Evolutionary conservation across 2,329 filamentous ascomycete genomes (phyloP).

Genomic region (Purpureocillium takamizusanense): DNA sequence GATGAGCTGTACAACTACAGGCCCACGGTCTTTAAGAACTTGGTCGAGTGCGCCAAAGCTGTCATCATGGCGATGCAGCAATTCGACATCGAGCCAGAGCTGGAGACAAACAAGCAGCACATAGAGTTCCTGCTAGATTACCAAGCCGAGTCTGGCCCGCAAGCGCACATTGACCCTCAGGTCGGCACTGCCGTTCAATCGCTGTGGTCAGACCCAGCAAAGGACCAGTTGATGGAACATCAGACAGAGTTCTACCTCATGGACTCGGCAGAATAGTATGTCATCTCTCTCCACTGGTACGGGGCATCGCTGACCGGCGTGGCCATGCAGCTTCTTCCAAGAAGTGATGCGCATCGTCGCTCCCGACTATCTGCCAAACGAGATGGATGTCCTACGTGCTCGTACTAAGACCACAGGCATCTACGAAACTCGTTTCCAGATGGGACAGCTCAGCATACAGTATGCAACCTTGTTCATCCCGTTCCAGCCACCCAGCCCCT

Average conservation of each 20-base stretch:
- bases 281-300: conserved; percentile 3
- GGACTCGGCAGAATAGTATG: conserved; percentile 98
- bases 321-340: conserved; percentile 75
- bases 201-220: conserved; percentile 83
- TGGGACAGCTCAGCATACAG: conserved; percentile 99
- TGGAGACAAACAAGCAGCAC: conserved; percentile 61
- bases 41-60: conserved; percentile 92
- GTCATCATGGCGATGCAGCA: conserved; percentile 87
- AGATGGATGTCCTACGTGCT: conserved; percentile 90
- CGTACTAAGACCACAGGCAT: conserved; percentile 98
- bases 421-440: conserved; percentile 96
- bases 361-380: conserved; percentile 80
- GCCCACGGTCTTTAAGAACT: conserved; percentile 95
- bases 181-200: conserved; percentile 77
- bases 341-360: conserved; percentile 79
- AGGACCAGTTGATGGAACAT: conserved; percentile 76
- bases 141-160: conserved; percentile 81
- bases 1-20: conserved; percentile 93
- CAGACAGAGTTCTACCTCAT: conserved; percentile 98
- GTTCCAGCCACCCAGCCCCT: conserved; percentile 7
- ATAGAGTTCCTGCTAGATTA: conserved; percentile 80
- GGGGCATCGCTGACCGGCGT: neutral
- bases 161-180: conserved; percentile 70
- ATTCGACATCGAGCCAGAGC: conserved; percentile 74
- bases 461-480: conserved; percentile 37